Conservation (phyloP, 1,284 basidiomycete species). For the Rhodotorula sp. region DNA sequence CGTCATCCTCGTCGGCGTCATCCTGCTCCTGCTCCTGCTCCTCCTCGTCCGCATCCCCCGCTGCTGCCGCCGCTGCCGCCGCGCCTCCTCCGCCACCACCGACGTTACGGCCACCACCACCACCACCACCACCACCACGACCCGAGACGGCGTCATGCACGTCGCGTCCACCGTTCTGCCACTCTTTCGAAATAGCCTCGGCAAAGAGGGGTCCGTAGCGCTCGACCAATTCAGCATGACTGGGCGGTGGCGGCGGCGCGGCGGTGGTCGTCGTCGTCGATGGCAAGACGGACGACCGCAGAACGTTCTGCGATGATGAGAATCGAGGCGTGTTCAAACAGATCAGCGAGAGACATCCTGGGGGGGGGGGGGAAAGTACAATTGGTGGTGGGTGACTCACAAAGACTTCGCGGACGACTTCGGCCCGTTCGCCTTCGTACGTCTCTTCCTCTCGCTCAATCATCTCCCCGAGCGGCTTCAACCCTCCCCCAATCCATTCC, state of each 20-base stretch:
- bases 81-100: neutral
- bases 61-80: neutral
- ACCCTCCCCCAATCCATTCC: conserved; percentile 38
- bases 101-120: neutral
- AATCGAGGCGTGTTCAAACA: neutral
- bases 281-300: neutral
- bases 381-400: conserved; percentile 20
- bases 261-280: neutral
- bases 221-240: conserved; percentile 1
- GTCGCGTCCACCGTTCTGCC: conserved; percentile 17
- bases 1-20: neutral
- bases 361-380: neutral
- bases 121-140: neutral
- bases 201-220: conserved; percentile 34
- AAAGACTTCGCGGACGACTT: conserved; percentile 35
- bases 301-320: conserved; percentile 3
- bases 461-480: conserved; percentile 59
- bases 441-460: conserved; percentile 72
- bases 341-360: no score
- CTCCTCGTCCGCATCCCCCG: no score
- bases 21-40: conserved; percentile 4
- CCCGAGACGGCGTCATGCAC: conserved; percentile 20
- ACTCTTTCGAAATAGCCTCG: conserved; percentile 11
- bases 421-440: conserved; percentile 57
- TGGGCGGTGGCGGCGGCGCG: neutral